Evolutionary conservation across 352 stramenopile genomes (phyloP).

Genomic region (Phytophthora pini): DNA sequence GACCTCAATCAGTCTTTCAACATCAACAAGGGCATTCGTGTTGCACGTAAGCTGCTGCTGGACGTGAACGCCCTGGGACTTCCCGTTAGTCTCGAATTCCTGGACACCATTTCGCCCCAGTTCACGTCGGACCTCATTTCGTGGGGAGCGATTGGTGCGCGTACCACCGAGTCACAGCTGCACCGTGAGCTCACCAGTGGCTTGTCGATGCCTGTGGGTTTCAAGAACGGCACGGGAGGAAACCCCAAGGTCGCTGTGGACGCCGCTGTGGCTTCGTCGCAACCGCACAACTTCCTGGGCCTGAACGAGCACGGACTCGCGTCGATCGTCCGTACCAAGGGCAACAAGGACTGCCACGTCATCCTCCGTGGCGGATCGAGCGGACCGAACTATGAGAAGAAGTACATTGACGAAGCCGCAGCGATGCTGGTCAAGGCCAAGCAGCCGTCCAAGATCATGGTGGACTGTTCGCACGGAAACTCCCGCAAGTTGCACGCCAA

Average conservation of each 20-base stretch:
- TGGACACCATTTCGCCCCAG: conserved; percentile 86
- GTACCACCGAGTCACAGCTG: conserved; percentile 86
- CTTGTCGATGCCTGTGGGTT: conserved; percentile 84
- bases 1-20: conserved; percentile 86
- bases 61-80: conserved; percentile 85
- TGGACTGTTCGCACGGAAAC: conserved; percentile 91
- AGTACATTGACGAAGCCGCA: conserved; percentile 71
- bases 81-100: conserved; percentile 78
- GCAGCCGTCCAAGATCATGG: conserved; percentile 82
- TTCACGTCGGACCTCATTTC: conserved; percentile 82
- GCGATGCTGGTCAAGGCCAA: conserved; percentile 69
- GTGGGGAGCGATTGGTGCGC: conserved; percentile 85
- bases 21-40: conserved; percentile 90
- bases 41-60: conserved; percentile 84
- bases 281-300: conserved; percentile 84
- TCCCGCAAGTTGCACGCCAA: conserved; percentile 86
- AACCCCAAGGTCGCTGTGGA: conserved; percentile 87
- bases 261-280: conserved; percentile 66
- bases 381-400: conserved; percentile 85
- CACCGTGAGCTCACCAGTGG: conserved; percentile 84
- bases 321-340: conserved; percentile 86
- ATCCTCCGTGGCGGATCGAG: conserved; percentile 79
- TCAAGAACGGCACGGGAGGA: conserved; percentile 87
- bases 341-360: conserved; percentile 87
- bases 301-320: conserved; percentile 84